Evolutionary conservation across 2,329 filamentous ascomycete species (phyloP).

Genomic region (Beauveria medogensis): DNA sequence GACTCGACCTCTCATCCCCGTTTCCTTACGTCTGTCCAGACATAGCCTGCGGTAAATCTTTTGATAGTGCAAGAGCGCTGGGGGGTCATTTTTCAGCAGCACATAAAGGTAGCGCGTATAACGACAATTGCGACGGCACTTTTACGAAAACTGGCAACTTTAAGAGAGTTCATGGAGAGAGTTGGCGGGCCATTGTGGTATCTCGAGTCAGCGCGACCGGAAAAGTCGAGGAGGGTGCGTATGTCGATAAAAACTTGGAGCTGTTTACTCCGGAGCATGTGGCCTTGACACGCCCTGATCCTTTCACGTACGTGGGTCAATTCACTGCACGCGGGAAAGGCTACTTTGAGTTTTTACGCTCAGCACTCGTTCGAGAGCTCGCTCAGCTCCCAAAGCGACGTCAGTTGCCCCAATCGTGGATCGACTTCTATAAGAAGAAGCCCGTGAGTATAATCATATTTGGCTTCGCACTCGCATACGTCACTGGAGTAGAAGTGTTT

Average conservation of each 20-base stretch:
- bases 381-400: slow-evolving; percentile 17
- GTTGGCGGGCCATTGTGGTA: slow-evolving; percentile 16
- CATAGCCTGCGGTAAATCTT: slow-evolving; percentile 18
- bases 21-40: slow-evolving; percentile 23
- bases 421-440: slow-evolving; percentile 15
- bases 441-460: slow-evolving; percentile 19
- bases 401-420: slow-evolving; percentile 20
- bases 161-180: not conserved
- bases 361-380: slow-evolving; percentile 14
- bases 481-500: slow-evolving; percentile 21
- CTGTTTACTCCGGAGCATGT: not conserved
- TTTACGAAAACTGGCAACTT: slow-evolving; percentile 18
- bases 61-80: slow-evolving; percentile 7
- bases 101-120: slow-evolving; percentile 18
- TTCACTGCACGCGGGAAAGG: not conserved
- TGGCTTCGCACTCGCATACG: slow-evolving; percentile 24
- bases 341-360: not conserved
- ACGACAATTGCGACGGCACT: slow-evolving; percentile 28
- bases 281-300: not conserved
- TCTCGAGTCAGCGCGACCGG: slow-evolving; percentile 15
- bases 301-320: not conserved
- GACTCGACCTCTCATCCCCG: not conserved
- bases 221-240: not conserved
- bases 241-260: not conserved
- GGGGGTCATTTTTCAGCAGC: slow-evolving; percentile 12